Base-by-base conservation (phyloP, 176 grass and related monocot species). In the Cymbopogon citratus region DNA sequence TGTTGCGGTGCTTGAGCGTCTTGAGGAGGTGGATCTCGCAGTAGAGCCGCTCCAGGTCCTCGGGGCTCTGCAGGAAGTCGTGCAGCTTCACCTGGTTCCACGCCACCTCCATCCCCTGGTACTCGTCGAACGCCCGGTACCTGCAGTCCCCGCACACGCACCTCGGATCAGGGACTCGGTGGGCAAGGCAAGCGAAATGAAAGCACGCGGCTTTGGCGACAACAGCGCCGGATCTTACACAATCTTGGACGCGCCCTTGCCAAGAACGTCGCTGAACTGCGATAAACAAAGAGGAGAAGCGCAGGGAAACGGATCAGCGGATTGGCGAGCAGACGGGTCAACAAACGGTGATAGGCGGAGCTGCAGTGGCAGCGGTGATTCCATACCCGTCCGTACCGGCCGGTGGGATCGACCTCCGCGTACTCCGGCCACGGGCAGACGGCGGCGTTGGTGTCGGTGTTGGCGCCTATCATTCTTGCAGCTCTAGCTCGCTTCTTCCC, bases 21-120 rank as follows among this genome's bases (percentile, higher is more conserved):
- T 95, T 93, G 65, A 99, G 92, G 38, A 99, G 90, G 83, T 99
- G 96, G 89, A 99, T 99, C 87, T 99, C 96, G 79, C 96, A 95
- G 87, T 90, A 95, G 80, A 99, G 96, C 9, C 96, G 85, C 91
- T 95, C 96, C 63, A 95, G 72, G 51, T 94, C 91, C 80, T 95
- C 90, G 9, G 87, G 75, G 82, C 91, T 90, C 73, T 93, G 96
- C 38, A 99, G 83, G 86, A 99, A 95, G 39, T 99, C 96, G 34
- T 87, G 74, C 23, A 99, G 87, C 90, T 94, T 95, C 82, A 95
- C 92, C 83, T 99, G 96, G 85, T 99, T 99, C 96, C 96, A 95
- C 7, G 96, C 96, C 35, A 99, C 89, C 87, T 99, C 96, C 52
- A 99, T 95, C 85, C 96, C 96, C 82, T 99, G 90, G 31, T 88